Evolutionary conservation across 495 filamentous ascomycete genomes (phyloP), one percentile per base, ranked within the genome.

Genomic region (Hypoxylon lienhwacheense): DNA sequence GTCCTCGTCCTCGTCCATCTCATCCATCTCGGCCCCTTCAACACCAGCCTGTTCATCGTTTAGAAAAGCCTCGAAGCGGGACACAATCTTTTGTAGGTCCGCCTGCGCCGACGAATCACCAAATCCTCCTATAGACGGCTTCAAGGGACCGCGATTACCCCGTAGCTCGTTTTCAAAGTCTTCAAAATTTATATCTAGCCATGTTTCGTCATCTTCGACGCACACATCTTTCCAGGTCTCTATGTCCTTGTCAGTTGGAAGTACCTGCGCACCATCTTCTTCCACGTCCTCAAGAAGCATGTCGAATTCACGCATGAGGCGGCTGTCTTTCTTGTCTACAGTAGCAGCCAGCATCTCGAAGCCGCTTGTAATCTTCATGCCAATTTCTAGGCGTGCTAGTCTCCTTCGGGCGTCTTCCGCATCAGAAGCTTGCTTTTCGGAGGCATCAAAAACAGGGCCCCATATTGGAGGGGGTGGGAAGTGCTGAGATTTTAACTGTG

Each of bases 141-240:
- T 48, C 34, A 25, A 4, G 15, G 24, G 15, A 5, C 55, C 51
- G 47, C 37, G 39, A 53, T 51, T 48, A 28, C 73, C 66, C 22
- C 70, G 55, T 2, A 98, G 73, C 67, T 96, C 89, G 32, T 77
- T 72, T 60, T 97, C 92, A 48, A 98, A 88, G 42, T 95, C 90
- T 17, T 85, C 77, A 62, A 88, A 97, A 58, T 90, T 84, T 45
- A 98, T 91, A 64, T 97, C 86, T 51, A 98, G 73, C 93, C 93
- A 98, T n/a, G 77, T 77, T 53, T 97, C 95, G 58, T 87, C 80
- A 51, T 98, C 95, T 22, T 89, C 82, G 22, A 64, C 68, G 15
- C 71, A 67, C 5, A 76, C 77, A 22, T 72, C 64, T n/a, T 71
- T 48, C 93, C 93, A 97, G 0, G 46, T 53, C 21, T 69, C 67